Evolutionary conservation across 805 yeast genomes (phyloP), one percentile per base, ranked within the genome.

Genomic region (Pichia phayaonensis): DNA sequence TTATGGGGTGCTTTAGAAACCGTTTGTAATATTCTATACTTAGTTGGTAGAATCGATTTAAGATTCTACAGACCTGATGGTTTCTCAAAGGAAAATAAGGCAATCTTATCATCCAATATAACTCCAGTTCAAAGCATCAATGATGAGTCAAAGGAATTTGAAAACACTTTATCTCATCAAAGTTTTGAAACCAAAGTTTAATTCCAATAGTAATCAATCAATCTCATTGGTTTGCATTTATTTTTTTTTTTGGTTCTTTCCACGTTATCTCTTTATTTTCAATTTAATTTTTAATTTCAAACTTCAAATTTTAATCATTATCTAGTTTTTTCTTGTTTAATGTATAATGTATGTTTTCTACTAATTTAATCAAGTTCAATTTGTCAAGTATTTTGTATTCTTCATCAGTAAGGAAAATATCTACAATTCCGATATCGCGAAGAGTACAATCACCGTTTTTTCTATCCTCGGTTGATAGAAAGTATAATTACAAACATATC

Each of bases 51-150:
- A 63, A 79, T 83, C 47, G 94, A 86, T 63, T 72, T 86, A 59
- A 74, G 94, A 64, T 86, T 86, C 68, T 86, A 86, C 73, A 80
- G 86, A 66, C 92, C 94, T 18, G 90, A 84, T 51, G 41, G 40
- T 3, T 42, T 65, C 13, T 36, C 60, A 8, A 45, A 49, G 10
- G 50, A 45, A 40, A 24, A 38, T 13, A 1, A 18, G 27, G 42
- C 18, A 11, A 16, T 34, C 12, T 26, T 21, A 7, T 20, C 13
- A 18, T 31, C 45, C 36, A 20, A 38, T 18, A 41, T 36, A 6
- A 23, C 43, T 15, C n/a, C n/a, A 18, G 13, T 20, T 39, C 11
- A n/a, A 20, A 18, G n/a, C 13, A 13, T 21, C 16, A 49, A 42
- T 8, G 49, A 52, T 18, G 20, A 34, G 8, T 3, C 18, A 34